phyloP scores from a whole-genome alignment of 306 rosid genomes.

The Fragaria vesca region DNA sequence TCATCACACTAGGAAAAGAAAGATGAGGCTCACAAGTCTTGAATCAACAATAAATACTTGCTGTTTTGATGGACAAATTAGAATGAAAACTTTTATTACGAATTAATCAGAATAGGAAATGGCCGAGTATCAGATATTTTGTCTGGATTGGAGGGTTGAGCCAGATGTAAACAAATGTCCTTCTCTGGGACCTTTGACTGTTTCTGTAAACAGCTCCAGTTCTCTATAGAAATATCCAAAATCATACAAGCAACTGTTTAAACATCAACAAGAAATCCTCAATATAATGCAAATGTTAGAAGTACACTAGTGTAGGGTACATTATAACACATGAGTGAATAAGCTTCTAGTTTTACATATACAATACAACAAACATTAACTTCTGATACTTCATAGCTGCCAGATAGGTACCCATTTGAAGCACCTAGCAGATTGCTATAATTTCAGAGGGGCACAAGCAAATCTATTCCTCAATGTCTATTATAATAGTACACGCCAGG shows the following conservation, averaged over 20 bases:
- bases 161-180: neutral
- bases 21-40: neutral
- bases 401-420: constrained; percentile 4
- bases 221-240: neutral
- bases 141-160: constrained; percentile 1
- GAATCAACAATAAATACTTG: neutral
- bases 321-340: neutral
- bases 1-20: neutral
- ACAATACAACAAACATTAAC: constrained; percentile 22
- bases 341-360: constrained; percentile 3
- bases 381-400: constrained; percentile 13
- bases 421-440: constrained; percentile 9
- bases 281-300: neutral
- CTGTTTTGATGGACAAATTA: neutral
- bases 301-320: neutral
- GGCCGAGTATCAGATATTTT: neutral
- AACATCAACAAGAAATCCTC: neutral
- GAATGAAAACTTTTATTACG: neutral
- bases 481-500: constrained; percentile 31
- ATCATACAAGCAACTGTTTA: neutral
- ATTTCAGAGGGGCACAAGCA: constrained; percentile 17
- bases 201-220: neutral
- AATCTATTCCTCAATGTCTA: constrained; percentile 39
- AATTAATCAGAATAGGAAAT: neutral
- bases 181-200: neutral